Conservation (phyloP, 768 basidiomycete species). For the Solioccasus polychromus region DNA sequence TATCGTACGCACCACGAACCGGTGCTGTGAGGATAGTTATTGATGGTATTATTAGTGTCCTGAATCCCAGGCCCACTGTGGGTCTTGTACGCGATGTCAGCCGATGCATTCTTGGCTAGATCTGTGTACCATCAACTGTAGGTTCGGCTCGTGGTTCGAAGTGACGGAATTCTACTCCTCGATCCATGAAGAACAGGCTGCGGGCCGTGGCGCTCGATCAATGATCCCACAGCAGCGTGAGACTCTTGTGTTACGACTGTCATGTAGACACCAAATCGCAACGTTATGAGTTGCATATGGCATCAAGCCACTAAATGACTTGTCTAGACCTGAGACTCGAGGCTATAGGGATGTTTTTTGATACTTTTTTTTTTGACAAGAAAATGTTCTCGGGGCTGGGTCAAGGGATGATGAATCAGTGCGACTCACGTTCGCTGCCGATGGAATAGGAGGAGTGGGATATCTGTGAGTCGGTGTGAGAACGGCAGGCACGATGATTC, state of each 20-base stretch:
- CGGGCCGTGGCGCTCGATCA: conserved; percentile 23
- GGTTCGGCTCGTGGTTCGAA: background rate
- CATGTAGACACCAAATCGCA: background rate
- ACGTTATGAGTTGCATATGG: conserved; percentile 9
- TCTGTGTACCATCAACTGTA: background rate
- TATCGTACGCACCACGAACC: conserved; percentile 1
- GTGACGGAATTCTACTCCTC: background rate
- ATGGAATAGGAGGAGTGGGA: conserved; percentile 1
- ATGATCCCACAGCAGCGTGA: conserved; percentile 13
- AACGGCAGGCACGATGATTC: conserved; percentile 9
- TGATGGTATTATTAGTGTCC: background rate
- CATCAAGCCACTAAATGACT: conserved; percentile 31
- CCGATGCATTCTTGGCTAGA: background rate
- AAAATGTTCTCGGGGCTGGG: conserved; percentile 6
- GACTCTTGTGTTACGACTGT: background rate
- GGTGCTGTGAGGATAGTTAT: background rate
- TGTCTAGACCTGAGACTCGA: conserved; percentile 12
- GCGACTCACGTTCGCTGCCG: conserved; percentile 10
- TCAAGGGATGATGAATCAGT: conserved; percentile 14
- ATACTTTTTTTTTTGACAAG: no score
- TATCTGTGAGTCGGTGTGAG: conserved; percentile 12
- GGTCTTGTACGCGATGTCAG: no score
- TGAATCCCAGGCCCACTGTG: no score
- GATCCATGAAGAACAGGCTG: conserved; percentile 6
- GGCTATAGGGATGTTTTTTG: background rate